Percentiles rank a stretch among this genome's conserved stretches.
phyloP scores from a whole-genome alignment of 495 filamentous ascomycete genomes.

The Penicillium subrubescens region DNA sequence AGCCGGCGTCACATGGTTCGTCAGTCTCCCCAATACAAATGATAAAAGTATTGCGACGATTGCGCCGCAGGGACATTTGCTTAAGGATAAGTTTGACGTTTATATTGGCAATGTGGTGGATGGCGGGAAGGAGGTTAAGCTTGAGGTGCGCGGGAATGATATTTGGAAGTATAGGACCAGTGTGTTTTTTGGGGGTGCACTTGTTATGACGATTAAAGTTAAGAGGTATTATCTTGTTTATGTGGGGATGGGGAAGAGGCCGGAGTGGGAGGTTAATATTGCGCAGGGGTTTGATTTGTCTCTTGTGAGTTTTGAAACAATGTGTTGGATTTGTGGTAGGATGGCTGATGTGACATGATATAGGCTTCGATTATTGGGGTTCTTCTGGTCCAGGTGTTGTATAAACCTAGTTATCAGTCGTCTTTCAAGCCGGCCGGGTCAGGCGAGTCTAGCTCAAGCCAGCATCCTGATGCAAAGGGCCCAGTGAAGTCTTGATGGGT shows the following conservation, averaged over 20 bases:
- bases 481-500: background rate
- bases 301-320: conserved; percentile 9
- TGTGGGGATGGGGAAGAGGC: conserved; percentile 11
- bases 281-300: conserved; percentile 20
- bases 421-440: background rate
- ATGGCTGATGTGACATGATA: background rate
- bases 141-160: conserved; percentile 23
- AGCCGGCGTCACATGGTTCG: conserved; percentile 20
- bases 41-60: conserved; percentile 17
- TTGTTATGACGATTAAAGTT: conserved; percentile 18
- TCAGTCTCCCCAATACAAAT: conserved; percentile 9
- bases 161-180: conserved; percentile 21
- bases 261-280: conserved; percentile 18
- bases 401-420: background rate
- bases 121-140: conserved; percentile 13
- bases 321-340: background rate
- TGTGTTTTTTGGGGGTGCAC: conserved; percentile 11
- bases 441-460: background rate
- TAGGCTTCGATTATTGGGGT: background rate
- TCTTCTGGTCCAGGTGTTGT: background rate
- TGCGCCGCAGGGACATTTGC: conserved; percentile 10
- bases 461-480: background rate
- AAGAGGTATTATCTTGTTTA: conserved; percentile 14
- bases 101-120: conserved; percentile 14
- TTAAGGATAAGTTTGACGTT: conserved; percentile 27